These are phyloP conservation scores for Penicillium sp. DNA, from an alignment of 2,329 filamentous ascomycete species.

Conservation along the genomic window DNA sequence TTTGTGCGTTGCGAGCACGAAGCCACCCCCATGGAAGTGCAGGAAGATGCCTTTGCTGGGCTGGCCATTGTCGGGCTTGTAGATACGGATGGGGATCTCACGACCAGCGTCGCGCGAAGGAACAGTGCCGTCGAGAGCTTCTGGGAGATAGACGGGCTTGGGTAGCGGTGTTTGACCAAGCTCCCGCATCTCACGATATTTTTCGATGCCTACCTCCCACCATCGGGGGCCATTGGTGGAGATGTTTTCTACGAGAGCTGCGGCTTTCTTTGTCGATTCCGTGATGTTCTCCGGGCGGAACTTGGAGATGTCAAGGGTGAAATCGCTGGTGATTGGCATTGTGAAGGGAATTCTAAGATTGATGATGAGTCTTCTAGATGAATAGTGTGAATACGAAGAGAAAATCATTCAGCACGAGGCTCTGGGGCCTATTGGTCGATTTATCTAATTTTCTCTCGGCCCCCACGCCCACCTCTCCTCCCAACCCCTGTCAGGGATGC, in stretches of 20 bases:
- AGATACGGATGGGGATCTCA: conserved; percentile 46
- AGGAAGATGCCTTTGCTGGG: conserved; percentile 41
- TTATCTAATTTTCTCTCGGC: background rate
- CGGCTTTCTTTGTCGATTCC: background rate
- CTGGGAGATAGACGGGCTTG: conserved; percentile 39
- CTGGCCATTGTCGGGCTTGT: conserved; percentile 42
- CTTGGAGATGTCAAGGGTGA: background rate
- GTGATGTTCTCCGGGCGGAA: background rate
- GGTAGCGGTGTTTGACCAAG: conserved; percentile 47
- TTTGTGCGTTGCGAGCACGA: conserved; percentile 26
- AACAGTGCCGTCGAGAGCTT: conserved; percentile 41
- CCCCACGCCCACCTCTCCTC: background rate
- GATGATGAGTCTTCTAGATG: background rate
- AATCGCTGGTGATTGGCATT: background rate
- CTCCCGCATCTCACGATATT: conserved; percentile 48
- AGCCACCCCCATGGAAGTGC: conserved; percentile 50
- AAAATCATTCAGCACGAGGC: background rate
- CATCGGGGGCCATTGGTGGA: conserved; percentile 41
- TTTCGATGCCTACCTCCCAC: conserved; percentile 48
- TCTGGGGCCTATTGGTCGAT: background rate
- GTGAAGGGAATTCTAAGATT: background rate
- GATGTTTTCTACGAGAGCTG: conserved; percentile 21
- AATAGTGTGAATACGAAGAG: background rate
- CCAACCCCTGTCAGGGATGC: too few species aligned
- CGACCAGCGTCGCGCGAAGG: conserved; percentile 47